phyloP scores from a whole-genome alignment of 192 early-diverging fungal species.

The Linnemannia zychae region DNA sequence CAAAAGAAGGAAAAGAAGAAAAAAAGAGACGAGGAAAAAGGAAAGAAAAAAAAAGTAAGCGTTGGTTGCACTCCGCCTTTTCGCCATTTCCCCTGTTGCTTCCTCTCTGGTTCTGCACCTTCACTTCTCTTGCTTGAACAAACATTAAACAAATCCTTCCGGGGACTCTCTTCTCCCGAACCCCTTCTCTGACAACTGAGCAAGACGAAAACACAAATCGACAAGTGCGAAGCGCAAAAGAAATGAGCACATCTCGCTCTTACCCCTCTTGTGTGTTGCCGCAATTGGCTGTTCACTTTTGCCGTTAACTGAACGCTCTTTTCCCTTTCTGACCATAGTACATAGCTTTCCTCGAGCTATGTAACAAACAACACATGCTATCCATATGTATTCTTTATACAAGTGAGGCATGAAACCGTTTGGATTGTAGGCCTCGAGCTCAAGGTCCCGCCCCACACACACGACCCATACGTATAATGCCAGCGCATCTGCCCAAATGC shows the following conservation, averaged over 20 bases:
- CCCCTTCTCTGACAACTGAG: not conserved
- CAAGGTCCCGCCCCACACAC: not conserved
- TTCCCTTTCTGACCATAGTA: not conserved
- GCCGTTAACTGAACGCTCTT: not conserved
- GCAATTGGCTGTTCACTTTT: constrained; percentile 4
- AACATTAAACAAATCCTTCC: not conserved
- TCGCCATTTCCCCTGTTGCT: not conserved
- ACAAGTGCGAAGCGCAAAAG: not conserved
- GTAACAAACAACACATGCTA: not conserved
- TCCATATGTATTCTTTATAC: not conserved
- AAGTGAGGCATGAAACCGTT: not conserved
- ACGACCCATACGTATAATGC: not conserved
- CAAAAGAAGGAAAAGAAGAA: not conserved
- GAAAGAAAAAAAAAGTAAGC: not conserved
- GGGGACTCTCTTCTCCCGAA: not conserved
- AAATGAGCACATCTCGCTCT: not conserved
- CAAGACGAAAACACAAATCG: not conserved
- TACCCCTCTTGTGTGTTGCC: not conserved
- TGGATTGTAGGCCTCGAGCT: not conserved
- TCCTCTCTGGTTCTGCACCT: not conserved
- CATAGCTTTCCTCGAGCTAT: not conserved
- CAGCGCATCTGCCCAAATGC: not conserved
- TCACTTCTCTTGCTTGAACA: not conserved
- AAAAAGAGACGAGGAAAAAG: not conserved
- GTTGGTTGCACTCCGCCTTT: not conserved